These are phyloP conservation scores for Bocquillonia castaneifolia DNA, from an alignment of 441 rosid species.

Conservation along the genomic window DNA sequence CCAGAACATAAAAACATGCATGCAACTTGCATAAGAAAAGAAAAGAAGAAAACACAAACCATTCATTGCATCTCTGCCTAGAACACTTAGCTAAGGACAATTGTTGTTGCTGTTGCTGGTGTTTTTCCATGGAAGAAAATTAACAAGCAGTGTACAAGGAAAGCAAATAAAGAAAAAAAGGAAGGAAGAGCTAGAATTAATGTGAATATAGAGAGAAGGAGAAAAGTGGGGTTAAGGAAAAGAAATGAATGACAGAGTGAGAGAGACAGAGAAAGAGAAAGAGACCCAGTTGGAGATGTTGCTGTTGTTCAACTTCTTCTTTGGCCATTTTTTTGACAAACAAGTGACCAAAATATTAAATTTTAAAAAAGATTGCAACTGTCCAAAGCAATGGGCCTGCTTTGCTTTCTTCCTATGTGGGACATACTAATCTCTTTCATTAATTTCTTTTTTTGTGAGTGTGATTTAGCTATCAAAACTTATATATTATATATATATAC, in stretches of 20 bases:
- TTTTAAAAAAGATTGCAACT: constrained; percentile 42
- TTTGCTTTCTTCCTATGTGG: constrained; percentile 36
- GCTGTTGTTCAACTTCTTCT: constrained; percentile 30
- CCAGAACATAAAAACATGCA: constrained; percentile 8
- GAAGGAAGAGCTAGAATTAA: too few relatives aligned
- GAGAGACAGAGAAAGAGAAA: constrained; percentile 17
- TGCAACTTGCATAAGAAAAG: neutral
- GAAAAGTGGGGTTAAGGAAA: constrained; percentile 25
- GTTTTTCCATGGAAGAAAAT: constrained; percentile 53
- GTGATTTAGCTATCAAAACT: neutral
- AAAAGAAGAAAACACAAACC: constrained; percentile 39
- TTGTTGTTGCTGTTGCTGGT: constrained; percentile 48
- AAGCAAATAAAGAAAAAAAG: constrained; percentile 4
- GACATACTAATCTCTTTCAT: constrained; percentile 23
- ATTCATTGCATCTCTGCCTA: constrained; percentile 80
- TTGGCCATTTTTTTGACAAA: constrained; percentile 45
- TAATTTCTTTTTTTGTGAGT: neutral
- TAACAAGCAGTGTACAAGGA: constrained; percentile 1
- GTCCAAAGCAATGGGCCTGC: constrained; percentile 39
- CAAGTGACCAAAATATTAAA: too few relatives aligned
- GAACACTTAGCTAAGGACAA: constrained; percentile 68
- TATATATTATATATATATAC: neutral
- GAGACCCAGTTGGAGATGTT: constrained; percentile 35
- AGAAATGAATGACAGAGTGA: constrained; percentile 17
- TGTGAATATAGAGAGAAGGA: constrained; percentile 11